Percentiles rank a stretch among this genome's conserved stretches.
These are phyloP conservation scores for Lactarius quietus DNA, from an alignment of 768 basidiomycete genomes.

Conservation along the genomic window DNA sequence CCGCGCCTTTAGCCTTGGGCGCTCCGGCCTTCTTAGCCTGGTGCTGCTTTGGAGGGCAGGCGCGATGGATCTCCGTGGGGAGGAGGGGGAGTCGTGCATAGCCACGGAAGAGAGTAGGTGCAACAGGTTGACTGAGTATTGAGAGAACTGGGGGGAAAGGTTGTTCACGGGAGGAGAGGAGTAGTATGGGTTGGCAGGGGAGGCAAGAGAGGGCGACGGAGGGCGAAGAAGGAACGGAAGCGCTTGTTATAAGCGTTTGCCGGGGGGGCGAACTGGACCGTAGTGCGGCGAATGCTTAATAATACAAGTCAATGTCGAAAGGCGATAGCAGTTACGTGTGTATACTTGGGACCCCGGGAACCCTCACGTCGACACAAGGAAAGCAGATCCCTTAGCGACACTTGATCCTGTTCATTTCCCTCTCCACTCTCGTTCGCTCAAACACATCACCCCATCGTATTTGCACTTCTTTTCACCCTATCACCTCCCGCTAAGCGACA, in stretches of 20 bases:
- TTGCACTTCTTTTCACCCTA: background rate
- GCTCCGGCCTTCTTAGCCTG: conserved; percentile 43
- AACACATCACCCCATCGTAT: background rate
- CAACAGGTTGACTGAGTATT: conserved; percentile 23
- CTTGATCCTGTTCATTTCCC: background rate
- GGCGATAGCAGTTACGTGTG: conserved; percentile 22
- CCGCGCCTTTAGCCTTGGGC: conserved; percentile 75
- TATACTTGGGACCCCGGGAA: conserved; percentile 9
- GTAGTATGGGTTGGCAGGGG: conserved; percentile 13
- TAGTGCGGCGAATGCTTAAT: conserved; percentile 26
- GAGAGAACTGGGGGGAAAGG: background rate
- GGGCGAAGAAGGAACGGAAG: conserved; percentile 25
- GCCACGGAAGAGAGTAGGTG: conserved; percentile 24
- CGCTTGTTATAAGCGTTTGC: conserved; percentile 25
- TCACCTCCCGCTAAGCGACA: background rate
- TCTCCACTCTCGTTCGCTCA: background rate
- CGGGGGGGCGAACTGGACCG: conserved; percentile 17
- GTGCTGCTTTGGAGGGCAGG: conserved; percentile 37
- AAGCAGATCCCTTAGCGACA: background rate
- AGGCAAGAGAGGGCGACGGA: conserved; percentile 27
- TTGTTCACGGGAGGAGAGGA: conserved; percentile 17
- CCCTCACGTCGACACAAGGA: background rate
- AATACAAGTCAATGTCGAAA: conserved; percentile 5
- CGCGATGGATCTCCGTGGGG: conserved; percentile 34
- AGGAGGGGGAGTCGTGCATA: conserved; percentile 36